Percentiles rank a stretch among this genome's conserved stretches.
phyloP scores from a whole-genome alignment of 2,329 filamentous ascomycete genomes.

The Emmonsiellopsis sp. region DNA sequence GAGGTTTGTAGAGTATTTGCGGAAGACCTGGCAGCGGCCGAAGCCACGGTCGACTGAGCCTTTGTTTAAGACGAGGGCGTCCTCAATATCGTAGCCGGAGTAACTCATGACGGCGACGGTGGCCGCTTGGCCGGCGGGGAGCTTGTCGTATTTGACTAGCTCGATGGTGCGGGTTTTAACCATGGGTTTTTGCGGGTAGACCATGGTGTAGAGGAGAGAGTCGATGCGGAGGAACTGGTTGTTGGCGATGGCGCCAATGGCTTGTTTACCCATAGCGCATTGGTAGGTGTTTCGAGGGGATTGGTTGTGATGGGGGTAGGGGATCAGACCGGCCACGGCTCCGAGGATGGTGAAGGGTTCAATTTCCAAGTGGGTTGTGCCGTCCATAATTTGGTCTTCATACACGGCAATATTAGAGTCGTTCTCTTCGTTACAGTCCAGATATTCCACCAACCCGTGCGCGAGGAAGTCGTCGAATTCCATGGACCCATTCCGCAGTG shows the following conservation, averaged over 20 bases:
- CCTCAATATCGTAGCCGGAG: conserved; percentile 98
- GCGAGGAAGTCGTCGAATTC: conserved; percentile 92
- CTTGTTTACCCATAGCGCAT: conserved; percentile 99
- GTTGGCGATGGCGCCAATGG: conserved; percentile 94
- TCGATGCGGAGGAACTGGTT: conserved; percentile 98
- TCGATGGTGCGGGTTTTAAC: conserved; percentile 96
- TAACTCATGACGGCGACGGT: conserved; percentile 99
- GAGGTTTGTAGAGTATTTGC: conserved; percentile 79
- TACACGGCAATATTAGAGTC: conserved; percentile 88
- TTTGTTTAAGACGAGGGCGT: conserved; percentile 94
- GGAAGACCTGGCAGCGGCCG: conserved; percentile 94
- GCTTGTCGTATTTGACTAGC: conserved; percentile 91
- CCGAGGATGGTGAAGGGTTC: conserved; percentile 96
- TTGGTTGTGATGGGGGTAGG: conserved; percentile 97
- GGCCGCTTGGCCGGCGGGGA: conserved; percentile 92
- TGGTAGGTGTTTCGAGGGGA: conserved; percentile 98
- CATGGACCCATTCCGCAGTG: conserved; percentile 72
- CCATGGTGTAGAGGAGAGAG: conserved; percentile 89
- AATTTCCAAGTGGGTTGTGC: conserved; percentile 91
- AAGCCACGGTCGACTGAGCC: conserved; percentile 91
- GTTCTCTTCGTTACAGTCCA: conserved; percentile 98
- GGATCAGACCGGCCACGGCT: conserved; percentile 90
- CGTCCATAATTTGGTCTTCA: conserved; percentile 70
- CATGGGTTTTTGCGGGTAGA: conserved; percentile 96
- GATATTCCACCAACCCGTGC: conserved; percentile 84